Base-by-base conservation (phyloP, 208 protist species). In the Trypanosoma melophagium region DNA sequence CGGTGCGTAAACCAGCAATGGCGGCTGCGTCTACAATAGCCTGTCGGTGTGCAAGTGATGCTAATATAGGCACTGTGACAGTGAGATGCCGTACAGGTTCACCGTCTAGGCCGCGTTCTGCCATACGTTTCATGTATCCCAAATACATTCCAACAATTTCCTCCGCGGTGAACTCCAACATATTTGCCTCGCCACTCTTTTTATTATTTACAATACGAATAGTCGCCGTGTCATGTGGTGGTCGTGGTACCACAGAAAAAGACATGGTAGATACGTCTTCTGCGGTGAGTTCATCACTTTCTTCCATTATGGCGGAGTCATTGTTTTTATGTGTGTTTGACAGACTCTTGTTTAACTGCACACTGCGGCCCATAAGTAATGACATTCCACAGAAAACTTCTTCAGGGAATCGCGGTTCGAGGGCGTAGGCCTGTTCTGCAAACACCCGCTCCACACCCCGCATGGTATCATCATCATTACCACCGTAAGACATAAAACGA, bases 91-190 rank as follows among this genome's bases (percentile, higher is more conserved):
- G 79, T 38, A 93, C 38, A 19, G 56, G 42, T 16, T 80, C 76
- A 49, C 68, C 74, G 13, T 69, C 66, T 17, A 83, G 74, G 22
- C 66, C 80, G 41, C 76, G 73, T 35, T 81, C 74, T 0, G 89
- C 87, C 55, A 86, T 79, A 25, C 76, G 76, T 44, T 79, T 84
- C 14, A 87, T 71, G 38, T 94, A 89, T 49, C 66, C 70, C 7
- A 98, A 77, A 41, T 97, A 65, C 92, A 97, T 96, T 13, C 74
- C 89, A 2, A 85, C 61, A 13, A 98, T 61, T 66, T 97, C 93
- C 66, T 97, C 93, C 5, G 83, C 64, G 12, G 83, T 67, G 69
- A 86, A 95, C 38, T 81, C 60, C 13, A 67, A 44, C 8, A 42
- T 22, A 35, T 38, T 50, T 0, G 66, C 38, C 50, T 47, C 31